These are phyloP conservation scores for Tricholoma terreum DNA, from an alignment of 768 basidiomycete species.

Conservation along the genomic window DNA sequence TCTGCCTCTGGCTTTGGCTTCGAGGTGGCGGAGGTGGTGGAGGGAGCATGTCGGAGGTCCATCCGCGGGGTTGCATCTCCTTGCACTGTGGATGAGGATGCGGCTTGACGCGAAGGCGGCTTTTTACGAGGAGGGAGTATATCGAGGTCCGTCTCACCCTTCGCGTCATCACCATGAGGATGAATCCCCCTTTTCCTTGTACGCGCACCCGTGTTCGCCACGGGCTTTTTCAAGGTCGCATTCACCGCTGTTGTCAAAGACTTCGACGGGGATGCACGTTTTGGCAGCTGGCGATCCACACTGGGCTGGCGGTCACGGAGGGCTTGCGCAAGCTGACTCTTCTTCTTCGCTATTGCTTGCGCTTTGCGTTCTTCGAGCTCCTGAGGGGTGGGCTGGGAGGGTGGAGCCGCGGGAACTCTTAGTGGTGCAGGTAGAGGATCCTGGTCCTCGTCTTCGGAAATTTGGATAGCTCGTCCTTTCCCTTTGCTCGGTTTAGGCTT, in stretches of 20 bases:
- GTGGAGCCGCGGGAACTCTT: not conserved
- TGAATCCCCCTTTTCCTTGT: not conserved
- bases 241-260: too few relatives aligned
- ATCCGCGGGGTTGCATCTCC: not conserved
- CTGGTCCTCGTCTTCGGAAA: not conserved
- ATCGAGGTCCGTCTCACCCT: not conserved
- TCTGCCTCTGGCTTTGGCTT: not conserved
- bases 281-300: not conserved
- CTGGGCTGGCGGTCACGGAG: not conserved
- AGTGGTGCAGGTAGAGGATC: not conserved
- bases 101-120: not conserved
- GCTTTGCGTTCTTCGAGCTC: not conserved
- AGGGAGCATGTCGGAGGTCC: not conserved
- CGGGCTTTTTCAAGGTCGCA: not conserved
- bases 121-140: not conserved
- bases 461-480: not conserved
- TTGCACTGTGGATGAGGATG: too few relatives aligned
- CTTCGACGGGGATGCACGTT: not conserved
- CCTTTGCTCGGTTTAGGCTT: not conserved
- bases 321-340: not conserved
- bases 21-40: not conserved
- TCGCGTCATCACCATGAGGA: not conserved
- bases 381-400: not conserved
- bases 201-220: not conserved
- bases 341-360: not conserved